A percentile compares a stretch with the other conserved stretches of the same genome.
Evolutionary conservation across 1,284 basidiomycete genomes (phyloP).

Genomic region (Leucoagaricus sp.): DNA sequence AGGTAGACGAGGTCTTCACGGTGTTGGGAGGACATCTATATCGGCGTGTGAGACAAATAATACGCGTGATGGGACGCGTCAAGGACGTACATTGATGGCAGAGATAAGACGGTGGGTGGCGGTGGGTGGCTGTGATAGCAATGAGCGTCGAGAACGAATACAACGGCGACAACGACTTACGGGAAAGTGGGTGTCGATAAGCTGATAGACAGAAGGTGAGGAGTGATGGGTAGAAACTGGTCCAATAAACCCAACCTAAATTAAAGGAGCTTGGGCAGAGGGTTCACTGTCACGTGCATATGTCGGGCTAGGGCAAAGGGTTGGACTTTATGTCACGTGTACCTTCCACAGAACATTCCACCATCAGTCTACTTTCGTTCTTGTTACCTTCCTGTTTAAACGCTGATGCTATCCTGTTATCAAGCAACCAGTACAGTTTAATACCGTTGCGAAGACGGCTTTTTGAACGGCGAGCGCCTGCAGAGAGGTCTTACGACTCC

Average conservation of each 20-base stretch:
- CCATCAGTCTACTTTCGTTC: slow-evolving; percentile 1
- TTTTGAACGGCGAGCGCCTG: not conserved
- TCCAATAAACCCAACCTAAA: slow-evolving; percentile 39
- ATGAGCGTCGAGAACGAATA: slow-evolving; percentile 22
- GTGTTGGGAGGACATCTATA: slow-evolving; percentile 73
- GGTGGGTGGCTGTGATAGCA: slow-evolving; percentile 10
- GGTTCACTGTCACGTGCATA: slow-evolving; percentile 41
- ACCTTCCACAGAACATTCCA: slow-evolving; percentile 30
- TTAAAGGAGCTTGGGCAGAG: slow-evolving; percentile 48
- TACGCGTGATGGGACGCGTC: slow-evolving; percentile 42
- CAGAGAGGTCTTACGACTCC: not conserved
- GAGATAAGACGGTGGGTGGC: not conserved
- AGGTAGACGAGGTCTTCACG: slow-evolving; percentile 99
- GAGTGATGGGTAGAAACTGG: slow-evolving; percentile 32
- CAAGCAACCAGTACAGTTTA: not conserved
- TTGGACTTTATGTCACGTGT: slow-evolving; percentile 32
- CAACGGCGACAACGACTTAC: slow-evolving; percentile 24
- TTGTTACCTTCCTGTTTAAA: slow-evolving; percentile 5
- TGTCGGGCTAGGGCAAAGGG: slow-evolving; percentile 41
- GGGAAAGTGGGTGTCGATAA: slow-evolving; percentile 28
- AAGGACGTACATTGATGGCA: slow-evolving; percentile 27
- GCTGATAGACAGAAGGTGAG: slow-evolving; percentile 31
- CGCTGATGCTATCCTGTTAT: slow-evolving; percentile 3
- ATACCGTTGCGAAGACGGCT: not conserved
- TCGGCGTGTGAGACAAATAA: slow-evolving; percentile 18